Evolutionary conservation across 805 yeast species (phyloP).

Genomic region (Allodekkera sacchari): DNA sequence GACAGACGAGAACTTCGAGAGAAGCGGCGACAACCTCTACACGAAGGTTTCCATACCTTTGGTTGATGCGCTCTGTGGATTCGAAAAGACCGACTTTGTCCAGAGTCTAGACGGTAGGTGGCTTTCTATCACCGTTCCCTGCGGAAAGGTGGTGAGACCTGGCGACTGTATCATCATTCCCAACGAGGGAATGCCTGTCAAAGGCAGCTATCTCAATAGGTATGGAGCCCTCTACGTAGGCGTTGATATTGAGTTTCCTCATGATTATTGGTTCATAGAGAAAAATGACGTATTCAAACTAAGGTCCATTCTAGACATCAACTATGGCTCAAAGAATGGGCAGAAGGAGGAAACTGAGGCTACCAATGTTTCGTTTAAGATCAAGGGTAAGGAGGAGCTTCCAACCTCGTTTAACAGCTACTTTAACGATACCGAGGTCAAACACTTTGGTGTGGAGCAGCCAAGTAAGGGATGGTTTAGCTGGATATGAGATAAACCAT

Average conservation of each 20-base stretch:
- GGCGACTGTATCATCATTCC: conserved; percentile 56
- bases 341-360: conserved; percentile 15
- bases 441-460: conserved; percentile 21
- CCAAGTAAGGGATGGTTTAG: conserved; percentile 19
- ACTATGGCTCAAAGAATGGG: conserved; percentile 13
- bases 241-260: conserved; percentile 73
- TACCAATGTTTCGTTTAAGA: conserved; percentile 16
- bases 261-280: conserved; percentile 78
- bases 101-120: conserved; percentile 77
- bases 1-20: conserved; percentile 26
- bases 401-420: conserved; percentile 23
- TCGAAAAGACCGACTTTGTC: conserved; percentile 49
- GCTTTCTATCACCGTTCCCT: conserved; percentile 53
- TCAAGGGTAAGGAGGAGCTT: conserved; percentile 14
- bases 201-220: conserved; percentile 20
- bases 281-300: conserved; percentile 51
- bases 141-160: conserved; percentile 77
- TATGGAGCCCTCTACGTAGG: conserved; percentile 65
- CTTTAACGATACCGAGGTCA: conserved; percentile 16
- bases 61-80: conserved; percentile 81
- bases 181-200: conserved; percentile 80
- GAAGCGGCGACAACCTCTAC: conserved; percentile 54
- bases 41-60: conserved; percentile 54
- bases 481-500: too few relatives aligned
- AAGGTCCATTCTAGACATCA: conserved; percentile 40